Base-by-base conservation (phyloP, 768 basidiomycete genomes). In the Rhodotorula kratochvilovae region DNA sequence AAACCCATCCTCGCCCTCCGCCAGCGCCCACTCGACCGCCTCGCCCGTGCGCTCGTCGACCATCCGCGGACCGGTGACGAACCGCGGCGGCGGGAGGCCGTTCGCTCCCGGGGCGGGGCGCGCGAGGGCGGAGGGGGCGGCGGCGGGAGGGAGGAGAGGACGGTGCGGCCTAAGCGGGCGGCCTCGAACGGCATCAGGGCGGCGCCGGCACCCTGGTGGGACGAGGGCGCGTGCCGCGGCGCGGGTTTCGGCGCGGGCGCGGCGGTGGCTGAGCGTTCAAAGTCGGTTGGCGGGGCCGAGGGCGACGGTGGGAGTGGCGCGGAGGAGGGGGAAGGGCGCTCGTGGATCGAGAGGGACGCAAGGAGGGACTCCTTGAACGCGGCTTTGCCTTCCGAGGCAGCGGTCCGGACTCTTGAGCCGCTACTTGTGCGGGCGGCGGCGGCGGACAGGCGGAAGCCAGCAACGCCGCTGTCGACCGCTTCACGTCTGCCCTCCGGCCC, bases 271-370 rank as follows among this genome's bases (percentile, higher is more conserved):
- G 54, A 63, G 60, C 69, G 70, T 45, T 71, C 70, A 31, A 71
- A 71, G 50, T 71, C 70, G 59, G 57, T 50, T 13, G 35, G 3
- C 0, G 51, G 59, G 25, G 25, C 19, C 0, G 31, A 53, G 54
- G 36, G 64, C 1, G 63, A 56, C 0, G 70, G 70, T 0, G 70
- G 54, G 29, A 43, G 0, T 5, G 69, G 68, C 16, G 54, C 31
- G 3, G 33, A 21, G 12, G 63, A 35, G 17, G 63, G 21, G 11
- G 60, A 35, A 1, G 61, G 33, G 15, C 58, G 56, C 29, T 71
- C 70, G 61, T 48, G 70, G 57, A 71, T 63, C 27, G 57, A 54
- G 35, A 71, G 56, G 16, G 60, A 46, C 39, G 70, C 63, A n/a
- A 63, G 50, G 27, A 67, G 57, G 27, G 51, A 39, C 10, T 45